Evolutionary conservation across 208 protist species (phyloP).

Genomic region (Acanthamoeba royreba): DNA sequence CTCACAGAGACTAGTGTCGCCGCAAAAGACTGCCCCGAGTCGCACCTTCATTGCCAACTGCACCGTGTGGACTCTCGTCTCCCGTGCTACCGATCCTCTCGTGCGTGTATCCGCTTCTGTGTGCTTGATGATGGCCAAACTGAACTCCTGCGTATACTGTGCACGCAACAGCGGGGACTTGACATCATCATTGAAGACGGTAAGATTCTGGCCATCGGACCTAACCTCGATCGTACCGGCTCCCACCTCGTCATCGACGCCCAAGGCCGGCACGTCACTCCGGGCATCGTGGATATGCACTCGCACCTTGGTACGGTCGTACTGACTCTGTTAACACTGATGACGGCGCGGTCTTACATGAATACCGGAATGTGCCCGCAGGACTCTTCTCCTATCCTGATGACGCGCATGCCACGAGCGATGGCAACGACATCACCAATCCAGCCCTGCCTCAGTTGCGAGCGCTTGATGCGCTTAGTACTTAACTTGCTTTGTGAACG

Average conservation of each 20-base stretch:
- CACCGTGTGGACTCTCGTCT: background rate
- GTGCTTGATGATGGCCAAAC: background rate
- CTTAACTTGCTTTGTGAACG: no score
- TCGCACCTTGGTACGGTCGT: background rate
- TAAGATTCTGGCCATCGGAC: background rate
- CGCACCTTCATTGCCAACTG: constrained; percentile 5
- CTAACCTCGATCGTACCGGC: background rate
- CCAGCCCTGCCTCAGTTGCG: constrained; percentile 41
- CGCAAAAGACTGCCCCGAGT: no score
- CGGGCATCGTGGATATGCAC: constrained; percentile 33
- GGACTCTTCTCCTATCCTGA: constrained; percentile 37
- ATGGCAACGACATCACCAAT: constrained; percentile 59
- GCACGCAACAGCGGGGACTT: background rate
- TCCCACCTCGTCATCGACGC: background rate
- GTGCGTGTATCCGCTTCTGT: background rate
- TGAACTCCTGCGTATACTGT: no score
- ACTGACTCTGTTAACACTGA: no score
- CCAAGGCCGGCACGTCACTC: constrained; percentile 33
- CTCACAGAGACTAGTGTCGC: background rate
- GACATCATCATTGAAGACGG: background rate
- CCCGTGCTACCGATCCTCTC: background rate
- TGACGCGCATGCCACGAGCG: background rate
- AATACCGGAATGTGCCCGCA: background rate
- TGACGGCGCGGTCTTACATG: background rate
- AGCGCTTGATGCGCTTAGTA: constrained; percentile 37